Evolutionary conservation across 208 protist genomes (phyloP).

Genomic region (Leishmania gerbilli): DNA sequence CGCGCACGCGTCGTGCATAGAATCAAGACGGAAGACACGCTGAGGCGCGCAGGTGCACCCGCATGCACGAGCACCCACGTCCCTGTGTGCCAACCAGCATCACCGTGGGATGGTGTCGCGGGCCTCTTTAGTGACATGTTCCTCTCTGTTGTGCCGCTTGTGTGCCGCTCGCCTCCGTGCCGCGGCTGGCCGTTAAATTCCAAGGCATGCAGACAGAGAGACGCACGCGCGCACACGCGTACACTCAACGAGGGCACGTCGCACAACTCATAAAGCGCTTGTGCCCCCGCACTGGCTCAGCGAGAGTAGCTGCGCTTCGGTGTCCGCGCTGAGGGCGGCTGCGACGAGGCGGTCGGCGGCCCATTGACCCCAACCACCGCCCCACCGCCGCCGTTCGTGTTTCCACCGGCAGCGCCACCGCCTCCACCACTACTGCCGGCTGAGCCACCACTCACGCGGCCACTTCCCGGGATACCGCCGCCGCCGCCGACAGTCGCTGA

Average conservation of each 20-base stretch:
- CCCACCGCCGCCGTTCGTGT: not conserved
- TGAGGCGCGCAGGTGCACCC: no score
- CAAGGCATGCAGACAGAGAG: not conserved
- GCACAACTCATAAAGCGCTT: not conserved
- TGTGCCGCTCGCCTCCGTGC: not conserved
- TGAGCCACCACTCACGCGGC: conserved; percentile 2
- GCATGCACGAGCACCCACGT: no score
- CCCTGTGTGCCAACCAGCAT: no score
- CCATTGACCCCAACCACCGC: conserved; percentile 4
- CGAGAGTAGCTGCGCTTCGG: conserved; percentile 28
- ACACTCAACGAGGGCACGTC: not conserved
- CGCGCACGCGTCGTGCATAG: no score
- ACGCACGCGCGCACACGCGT: not conserved
- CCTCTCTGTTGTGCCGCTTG: no score
- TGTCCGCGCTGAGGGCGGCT: not conserved
- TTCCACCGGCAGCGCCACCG: not conserved
- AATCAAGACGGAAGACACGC: no score
- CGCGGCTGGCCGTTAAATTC: no score
- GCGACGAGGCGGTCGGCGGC: not conserved
- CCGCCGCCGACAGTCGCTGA: not conserved
- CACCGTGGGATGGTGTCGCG: no score
- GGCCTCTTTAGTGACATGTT: no score
- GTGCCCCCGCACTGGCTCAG: not conserved
- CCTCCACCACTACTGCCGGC: not conserved
- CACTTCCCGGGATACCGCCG: conserved; percentile 1